phyloP scores from a whole-genome alignment of 352 stramenopile species.

The Pythium vanterpoolii region DNA sequence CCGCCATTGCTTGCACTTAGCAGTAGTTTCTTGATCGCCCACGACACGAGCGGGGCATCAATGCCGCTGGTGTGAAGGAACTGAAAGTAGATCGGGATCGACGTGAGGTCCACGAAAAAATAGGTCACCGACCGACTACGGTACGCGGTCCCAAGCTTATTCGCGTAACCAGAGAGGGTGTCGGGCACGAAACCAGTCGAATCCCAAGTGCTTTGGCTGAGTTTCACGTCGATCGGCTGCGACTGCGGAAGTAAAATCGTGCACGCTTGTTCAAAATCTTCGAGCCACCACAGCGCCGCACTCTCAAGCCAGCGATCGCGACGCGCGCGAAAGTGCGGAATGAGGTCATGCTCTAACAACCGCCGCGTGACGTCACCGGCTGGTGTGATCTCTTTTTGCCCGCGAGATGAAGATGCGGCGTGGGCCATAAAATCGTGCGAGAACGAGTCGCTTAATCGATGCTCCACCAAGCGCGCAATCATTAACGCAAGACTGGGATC shows the following conservation, averaged over 20 bases:
- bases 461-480: slow-evolving; percentile 87
- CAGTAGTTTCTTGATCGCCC: slow-evolving; percentile 50
- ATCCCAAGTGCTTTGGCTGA: slow-evolving; percentile 11
- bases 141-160: slow-evolving; percentile 28
- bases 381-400: slow-evolving; percentile 63
- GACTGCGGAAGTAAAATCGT: slow-evolving; percentile 59
- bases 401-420: slow-evolving; percentile 8
- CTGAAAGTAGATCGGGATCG: slow-evolving; percentile 81
- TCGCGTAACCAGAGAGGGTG: background rate
- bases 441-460: slow-evolving; percentile 43
- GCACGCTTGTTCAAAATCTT: slow-evolving; percentile 82
- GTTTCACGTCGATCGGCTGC: slow-evolving; percentile 54
- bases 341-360: slow-evolving; percentile 64
- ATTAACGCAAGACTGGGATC: slow-evolving; percentile 90
- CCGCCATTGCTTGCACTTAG: slow-evolving; percentile 4
- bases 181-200: slow-evolving; percentile 3
- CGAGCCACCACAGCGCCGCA: slow-evolving; percentile 78
- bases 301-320: slow-evolving; percentile 75
- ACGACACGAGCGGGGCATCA: slow-evolving; percentile 58
- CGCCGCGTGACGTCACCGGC: slow-evolving; percentile 44
- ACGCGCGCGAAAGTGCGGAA: slow-evolving; percentile 58
- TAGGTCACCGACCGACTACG: slow-evolving; percentile 47
- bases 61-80: slow-evolving; percentile 62
- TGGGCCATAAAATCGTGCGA: slow-evolving; percentile 51
- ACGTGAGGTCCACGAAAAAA: slow-evolving; percentile 87